Evolutionary conservation across 495 filamentous ascomycete genomes (phyloP).

Genomic region (Penicillium lividum): DNA sequence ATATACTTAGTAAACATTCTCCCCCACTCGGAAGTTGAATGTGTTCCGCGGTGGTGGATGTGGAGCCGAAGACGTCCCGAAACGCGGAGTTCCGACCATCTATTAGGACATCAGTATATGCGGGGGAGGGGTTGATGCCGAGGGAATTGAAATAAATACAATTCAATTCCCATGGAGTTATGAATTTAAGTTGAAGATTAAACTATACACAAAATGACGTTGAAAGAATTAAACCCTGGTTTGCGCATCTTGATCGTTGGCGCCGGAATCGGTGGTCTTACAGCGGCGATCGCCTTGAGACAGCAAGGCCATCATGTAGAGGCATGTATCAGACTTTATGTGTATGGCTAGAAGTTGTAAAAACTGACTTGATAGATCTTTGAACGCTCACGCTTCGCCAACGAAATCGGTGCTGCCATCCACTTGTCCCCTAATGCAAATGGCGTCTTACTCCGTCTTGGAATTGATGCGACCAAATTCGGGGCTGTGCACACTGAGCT

Average conservation of each 20-base stretch:
- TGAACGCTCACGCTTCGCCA: constrained; percentile 54
- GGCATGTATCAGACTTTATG: constrained; percentile 19
- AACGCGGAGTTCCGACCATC: constrained; percentile 10
- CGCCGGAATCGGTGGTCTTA: constrained; percentile 57
- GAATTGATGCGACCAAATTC: constrained; percentile 36
- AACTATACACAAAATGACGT: constrained; percentile 12
- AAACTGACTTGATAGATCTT: constrained; percentile 42
- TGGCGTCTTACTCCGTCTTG: constrained; percentile 45
- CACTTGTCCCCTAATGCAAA: constrained; percentile 58
- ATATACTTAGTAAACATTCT: constrained; percentile 4
- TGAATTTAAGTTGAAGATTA: not conserved
- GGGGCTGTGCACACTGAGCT: constrained; percentile 38
- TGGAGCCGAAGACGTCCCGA: constrained; percentile 37
- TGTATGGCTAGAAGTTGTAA: not conserved
- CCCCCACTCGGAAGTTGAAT: constrained; percentile 9
- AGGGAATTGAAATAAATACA: not conserved
- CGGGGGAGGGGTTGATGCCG: not conserved
- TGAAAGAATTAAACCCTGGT: constrained; percentile 20
- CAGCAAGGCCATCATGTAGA: constrained; percentile 55
- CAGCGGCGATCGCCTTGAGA: constrained; percentile 54
- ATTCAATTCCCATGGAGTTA: not conserved
- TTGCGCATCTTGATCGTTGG: constrained; percentile 54
- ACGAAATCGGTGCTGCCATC: constrained; percentile 57
- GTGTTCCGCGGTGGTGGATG: constrained; percentile 8
- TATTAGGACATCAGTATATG: not conserved